phyloP scores from a whole-genome alignment of 305 asterid species.

The Rubia peregrina region DNA sequence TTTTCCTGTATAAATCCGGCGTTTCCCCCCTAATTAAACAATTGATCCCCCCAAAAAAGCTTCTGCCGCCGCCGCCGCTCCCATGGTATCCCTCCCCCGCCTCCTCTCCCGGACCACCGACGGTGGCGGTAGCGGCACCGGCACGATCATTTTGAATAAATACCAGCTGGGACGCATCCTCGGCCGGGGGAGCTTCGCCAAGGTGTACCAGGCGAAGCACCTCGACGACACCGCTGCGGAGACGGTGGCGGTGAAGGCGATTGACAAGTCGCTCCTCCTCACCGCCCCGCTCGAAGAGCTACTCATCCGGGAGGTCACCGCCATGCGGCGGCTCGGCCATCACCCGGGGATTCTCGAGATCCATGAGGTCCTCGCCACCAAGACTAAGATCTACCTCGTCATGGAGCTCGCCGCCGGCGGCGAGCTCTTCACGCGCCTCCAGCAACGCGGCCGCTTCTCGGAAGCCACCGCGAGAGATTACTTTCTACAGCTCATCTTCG shows the following conservation, averaged over 20 bases:
- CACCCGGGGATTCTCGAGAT: conserved; percentile 74
- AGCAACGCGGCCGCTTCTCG: conserved; percentile 49
- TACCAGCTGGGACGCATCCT: conserved; percentile 60
- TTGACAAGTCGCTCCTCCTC: conserved; percentile 43
- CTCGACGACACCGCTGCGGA: conserved; percentile 24
- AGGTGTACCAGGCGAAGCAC: conserved; percentile 57
- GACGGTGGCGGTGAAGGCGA: conserved; percentile 55
- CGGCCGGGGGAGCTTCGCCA: conserved; percentile 95
- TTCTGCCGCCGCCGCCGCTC: not conserved
- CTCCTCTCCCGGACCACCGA: conserved; percentile 37
- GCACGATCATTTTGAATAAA: conserved; percentile 54
- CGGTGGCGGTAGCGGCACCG: conserved; percentile 39
- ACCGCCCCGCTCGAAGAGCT: conserved; percentile 58
- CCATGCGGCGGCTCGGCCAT: conserved; percentile 73
- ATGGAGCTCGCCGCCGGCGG: conserved; percentile 87
- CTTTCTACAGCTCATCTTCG: conserved; percentile 64
- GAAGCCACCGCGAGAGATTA: conserved; percentile 48
- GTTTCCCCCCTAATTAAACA: conserved; percentile 4
- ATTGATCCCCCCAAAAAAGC: too few relatives aligned
- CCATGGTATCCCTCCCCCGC: conserved; percentile 33
- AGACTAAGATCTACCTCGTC: conserved; percentile 68
- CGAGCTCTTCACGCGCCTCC: conserved; percentile 57
- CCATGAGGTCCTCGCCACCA: conserved; percentile 82
- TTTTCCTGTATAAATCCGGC: not conserved
- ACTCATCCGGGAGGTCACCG: conserved; percentile 67